These are phyloP conservation scores for Royoungia palumana DNA, from an alignment of 768 basidiomycete genomes.

Conservation along the genomic window DNA sequence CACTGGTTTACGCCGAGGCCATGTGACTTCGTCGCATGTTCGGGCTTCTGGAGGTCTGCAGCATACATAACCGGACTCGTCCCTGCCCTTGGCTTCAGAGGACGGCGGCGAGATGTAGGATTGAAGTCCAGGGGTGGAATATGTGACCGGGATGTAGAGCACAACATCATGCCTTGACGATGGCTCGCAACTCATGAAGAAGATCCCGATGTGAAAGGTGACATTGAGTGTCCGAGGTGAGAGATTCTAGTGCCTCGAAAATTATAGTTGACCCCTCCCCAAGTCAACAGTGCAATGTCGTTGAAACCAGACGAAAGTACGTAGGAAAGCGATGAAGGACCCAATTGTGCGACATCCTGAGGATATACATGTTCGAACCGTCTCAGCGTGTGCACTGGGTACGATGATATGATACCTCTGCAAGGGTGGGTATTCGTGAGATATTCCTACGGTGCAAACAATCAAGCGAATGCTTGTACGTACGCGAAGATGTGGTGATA, in stretches of 20 bases:
- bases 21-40: neutral
- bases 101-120: neutral
- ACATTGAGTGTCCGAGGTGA: neutral
- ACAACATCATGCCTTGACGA: neutral
- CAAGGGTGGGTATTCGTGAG: neutral
- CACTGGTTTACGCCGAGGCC: neutral
- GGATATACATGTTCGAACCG: neutral
- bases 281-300: neutral
- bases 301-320: neutral
- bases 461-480: too few relatives aligned
- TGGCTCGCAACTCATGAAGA: neutral
- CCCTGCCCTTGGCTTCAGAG: neutral
- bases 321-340: neutral
- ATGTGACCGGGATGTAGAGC: neutral
- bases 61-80: constrained; percentile 7
- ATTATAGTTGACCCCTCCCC: neutral
- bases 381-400: neutral
- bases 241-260: neutral
- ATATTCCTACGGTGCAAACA: neutral
- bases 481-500: neutral
- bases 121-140: neutral
- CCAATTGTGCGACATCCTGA: neutral
- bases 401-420: neutral
- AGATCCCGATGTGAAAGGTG: neutral
- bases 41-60: neutral